A percentile compares a stretch with the other conserved stretches of the same genome.
These are phyloP conservation scores for Erysimum cheiranthoides DNA, from an alignment of 345 rosid genomes.

Conservation along the genomic window DNA sequence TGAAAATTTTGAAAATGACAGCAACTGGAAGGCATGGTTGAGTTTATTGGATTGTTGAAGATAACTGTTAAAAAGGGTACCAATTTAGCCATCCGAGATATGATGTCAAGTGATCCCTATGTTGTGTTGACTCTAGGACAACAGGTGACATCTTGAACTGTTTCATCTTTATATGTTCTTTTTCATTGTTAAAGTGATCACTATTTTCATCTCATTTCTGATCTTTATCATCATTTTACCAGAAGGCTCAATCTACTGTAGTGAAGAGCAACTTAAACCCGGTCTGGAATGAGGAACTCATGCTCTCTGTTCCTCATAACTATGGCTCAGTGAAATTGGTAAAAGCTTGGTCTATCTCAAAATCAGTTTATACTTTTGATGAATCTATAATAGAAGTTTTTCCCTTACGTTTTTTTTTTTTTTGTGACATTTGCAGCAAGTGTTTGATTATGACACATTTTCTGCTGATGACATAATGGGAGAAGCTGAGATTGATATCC, in stretches of 20 bases:
- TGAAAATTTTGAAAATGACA: constrained; percentile 39
- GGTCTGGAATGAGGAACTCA: constrained; percentile 81
- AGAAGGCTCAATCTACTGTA: constrained; percentile 66
- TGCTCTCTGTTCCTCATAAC: constrained; percentile 75
- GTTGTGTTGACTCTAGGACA: constrained; percentile 80
- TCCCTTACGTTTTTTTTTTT: background rate
- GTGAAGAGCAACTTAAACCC: constrained; percentile 77
- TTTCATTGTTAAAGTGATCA: constrained; percentile 1
- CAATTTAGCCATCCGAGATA: constrained; percentile 87
- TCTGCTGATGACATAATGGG: constrained; percentile 99
- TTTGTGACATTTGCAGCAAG: constrained; percentile 59
- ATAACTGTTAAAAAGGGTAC: constrained; percentile 72
- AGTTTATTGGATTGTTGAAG: constrained; percentile 87
- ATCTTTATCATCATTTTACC: constrained; percentile 29
- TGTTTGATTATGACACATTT: constrained; percentile 84
- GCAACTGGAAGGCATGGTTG: constrained; percentile 82
- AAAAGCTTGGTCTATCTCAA: constrained; percentile 17
- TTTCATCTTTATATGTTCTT: constrained; percentile 16
- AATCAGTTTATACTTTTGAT: background rate
- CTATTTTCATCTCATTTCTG: constrained; percentile 1
- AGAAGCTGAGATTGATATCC: constrained; percentile 92
- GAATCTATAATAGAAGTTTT: background rate
- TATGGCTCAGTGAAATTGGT: constrained; percentile 74
- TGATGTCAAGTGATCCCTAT: constrained; percentile 95
- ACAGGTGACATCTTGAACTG: constrained; percentile 52